phyloP scores from a whole-genome alignment of 768 basidiomycete species.

The Tulasnella calospora region DNA sequence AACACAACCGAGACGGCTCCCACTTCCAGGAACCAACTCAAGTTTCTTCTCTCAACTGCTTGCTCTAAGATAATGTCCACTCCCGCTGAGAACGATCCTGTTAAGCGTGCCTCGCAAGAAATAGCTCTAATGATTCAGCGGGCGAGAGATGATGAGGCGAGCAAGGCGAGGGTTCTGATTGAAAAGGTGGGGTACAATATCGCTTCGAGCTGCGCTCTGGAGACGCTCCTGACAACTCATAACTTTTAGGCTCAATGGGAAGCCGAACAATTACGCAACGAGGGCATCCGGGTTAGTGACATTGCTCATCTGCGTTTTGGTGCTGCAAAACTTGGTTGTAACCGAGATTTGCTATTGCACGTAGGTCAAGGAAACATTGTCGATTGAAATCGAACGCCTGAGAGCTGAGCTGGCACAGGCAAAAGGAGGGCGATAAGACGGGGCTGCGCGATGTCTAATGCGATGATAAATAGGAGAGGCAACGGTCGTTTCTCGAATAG shows the following conservation, averaged over 20 bases:
- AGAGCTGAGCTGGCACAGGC: neutral
- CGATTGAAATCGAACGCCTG: slow-evolving; percentile 15
- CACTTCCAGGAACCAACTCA: neutral
- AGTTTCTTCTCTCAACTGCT: neutral
- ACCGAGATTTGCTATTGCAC: neutral
- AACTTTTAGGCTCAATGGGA: slow-evolving; percentile 21
- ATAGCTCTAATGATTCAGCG: slow-evolving; percentile 21
- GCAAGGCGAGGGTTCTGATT: slow-evolving; percentile 17
- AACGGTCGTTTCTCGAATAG: slow-evolving; percentile 10
- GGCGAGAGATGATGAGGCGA: slow-evolving; percentile 16
- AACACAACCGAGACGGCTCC: neutral
- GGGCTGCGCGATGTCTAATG: neutral
- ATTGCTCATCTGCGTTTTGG: neutral
- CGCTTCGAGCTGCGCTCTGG: neutral
- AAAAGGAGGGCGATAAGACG: neutral
- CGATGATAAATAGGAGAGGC: neutral
- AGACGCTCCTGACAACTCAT: neutral
- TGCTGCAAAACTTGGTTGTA: neutral
- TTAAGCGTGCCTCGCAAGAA: slow-evolving; percentile 8
- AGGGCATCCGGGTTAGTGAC: slow-evolving; percentile 2
- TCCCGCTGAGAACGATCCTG: slow-evolving; percentile 9
- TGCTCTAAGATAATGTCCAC: neutral
- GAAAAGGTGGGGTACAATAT: neutral
- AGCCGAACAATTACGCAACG: slow-evolving; percentile 19
- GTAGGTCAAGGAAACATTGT: slow-evolving; percentile 15